Evolutionary conservation across 2,329 filamentous ascomycete species (phyloP).

Genomic region (Fusarium verrucosum): DNA sequence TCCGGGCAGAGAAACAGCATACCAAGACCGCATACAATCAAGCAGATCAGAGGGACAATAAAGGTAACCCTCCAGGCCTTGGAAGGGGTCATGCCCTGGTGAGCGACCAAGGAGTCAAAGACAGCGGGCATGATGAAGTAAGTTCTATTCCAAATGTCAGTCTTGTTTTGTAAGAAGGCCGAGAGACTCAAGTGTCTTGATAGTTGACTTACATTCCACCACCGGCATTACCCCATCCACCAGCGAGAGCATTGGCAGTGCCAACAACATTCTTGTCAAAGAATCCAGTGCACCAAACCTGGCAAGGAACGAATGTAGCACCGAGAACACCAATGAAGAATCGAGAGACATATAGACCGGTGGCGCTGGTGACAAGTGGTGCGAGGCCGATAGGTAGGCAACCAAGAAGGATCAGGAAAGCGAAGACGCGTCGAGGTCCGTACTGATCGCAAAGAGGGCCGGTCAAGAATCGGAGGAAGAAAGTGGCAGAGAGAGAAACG

Average conservation of each 20-base stretch:
- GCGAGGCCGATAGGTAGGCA: constrained; percentile 84
- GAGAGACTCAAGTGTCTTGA: neutral
- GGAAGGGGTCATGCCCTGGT: constrained; percentile 68
- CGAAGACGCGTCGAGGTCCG: constrained; percentile 83
- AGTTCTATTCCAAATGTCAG: constrained; percentile 56
- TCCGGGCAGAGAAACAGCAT: constrained; percentile 82
- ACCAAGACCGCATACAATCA: constrained; percentile 70
- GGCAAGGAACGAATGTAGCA: constrained; percentile 83
- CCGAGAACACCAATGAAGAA: constrained; percentile 86
- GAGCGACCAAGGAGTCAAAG: constrained; percentile 75
- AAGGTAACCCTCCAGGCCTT: constrained; percentile 87
- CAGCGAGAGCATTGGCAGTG: constrained; percentile 85
- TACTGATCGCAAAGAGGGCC: constrained; percentile 88
- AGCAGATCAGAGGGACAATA: constrained; percentile 82
- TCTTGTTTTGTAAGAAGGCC: neutral
- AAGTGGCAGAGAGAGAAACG: constrained; percentile 73
- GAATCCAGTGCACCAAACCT: constrained; percentile 93
- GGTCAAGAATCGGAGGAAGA: constrained; percentile 79
- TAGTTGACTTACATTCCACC: constrained; percentile 69
- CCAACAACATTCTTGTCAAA: constrained; percentile 94
- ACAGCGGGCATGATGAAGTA: constrained; percentile 95
- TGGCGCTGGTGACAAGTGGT: constrained; percentile 72
- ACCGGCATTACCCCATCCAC: constrained; percentile 86
- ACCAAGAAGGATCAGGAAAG: constrained; percentile 78
- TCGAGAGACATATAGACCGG: constrained; percentile 74